Percentiles rank a stretch among this genome's conserved stretches.
Conservation (phyloP, 1,139 yeast genomes). For the Geotrichum cucujoidarum region DNA sequence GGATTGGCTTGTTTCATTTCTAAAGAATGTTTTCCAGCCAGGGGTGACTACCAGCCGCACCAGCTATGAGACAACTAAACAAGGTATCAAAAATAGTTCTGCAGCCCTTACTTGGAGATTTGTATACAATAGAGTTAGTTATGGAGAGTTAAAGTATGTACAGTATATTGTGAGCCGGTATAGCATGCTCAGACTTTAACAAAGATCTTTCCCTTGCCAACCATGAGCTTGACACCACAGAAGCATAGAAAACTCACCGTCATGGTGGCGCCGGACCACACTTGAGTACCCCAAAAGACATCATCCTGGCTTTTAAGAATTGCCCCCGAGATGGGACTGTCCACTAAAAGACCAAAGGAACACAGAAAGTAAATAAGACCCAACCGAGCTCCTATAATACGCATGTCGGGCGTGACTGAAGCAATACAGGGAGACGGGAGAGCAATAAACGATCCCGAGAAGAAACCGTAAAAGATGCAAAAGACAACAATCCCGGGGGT, state of each 20-base stretch:
- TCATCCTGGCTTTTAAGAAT: constrained; percentile 29
- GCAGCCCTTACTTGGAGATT: neutral
- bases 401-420: constrained; percentile 50
- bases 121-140: too few relatives aligned
- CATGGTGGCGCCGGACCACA: constrained; percentile 10
- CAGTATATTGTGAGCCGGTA: too few relatives aligned
- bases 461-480: constrained; percentile 48
- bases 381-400: constrained; percentile 44
- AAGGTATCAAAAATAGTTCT: too few relatives aligned
- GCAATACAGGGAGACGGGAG: constrained; percentile 42
- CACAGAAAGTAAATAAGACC: constrained; percentile 58
- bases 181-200: constrained; percentile 3
- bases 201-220: constrained; percentile 9
- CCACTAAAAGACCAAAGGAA: constrained; percentile 48
- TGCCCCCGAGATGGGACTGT: constrained; percentile 53
- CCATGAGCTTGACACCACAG: constrained; percentile 1
- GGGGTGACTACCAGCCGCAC: too few relatives aligned
- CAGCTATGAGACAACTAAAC: too few relatives aligned
- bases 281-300: constrained; percentile 11
- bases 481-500: constrained; percentile 41
- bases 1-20: too few relatives aligned
- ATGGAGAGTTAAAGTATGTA: too few relatives aligned
- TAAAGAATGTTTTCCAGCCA: too few relatives aligned
- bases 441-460: constrained; percentile 44
- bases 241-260: neutral